These are phyloP conservation scores for Ogataea paradorogensis DNA, from an alignment of 805 yeast species.

Conservation along the genomic window DNA sequence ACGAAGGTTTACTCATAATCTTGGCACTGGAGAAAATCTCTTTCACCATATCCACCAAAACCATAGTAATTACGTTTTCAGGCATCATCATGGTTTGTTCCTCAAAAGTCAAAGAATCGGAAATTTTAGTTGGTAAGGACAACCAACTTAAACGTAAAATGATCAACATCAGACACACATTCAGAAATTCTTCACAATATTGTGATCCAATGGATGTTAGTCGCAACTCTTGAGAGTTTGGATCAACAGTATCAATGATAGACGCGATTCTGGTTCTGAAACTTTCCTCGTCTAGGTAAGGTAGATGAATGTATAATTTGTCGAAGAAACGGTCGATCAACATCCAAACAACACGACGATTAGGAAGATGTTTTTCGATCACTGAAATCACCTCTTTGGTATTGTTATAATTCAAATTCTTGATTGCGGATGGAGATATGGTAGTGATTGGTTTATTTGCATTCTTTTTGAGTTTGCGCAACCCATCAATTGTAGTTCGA, in stretches of 20 bases:
- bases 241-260: constrained; percentile 43
- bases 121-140: constrained; percentile 43
- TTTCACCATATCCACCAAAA: constrained; percentile 43
- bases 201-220: constrained; percentile 32
- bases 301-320: constrained; percentile 60
- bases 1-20: constrained; percentile 42
- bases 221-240: constrained; percentile 31
- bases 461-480: constrained; percentile 15
- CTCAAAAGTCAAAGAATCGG: constrained; percentile 30
- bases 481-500: constrained; percentile 6
- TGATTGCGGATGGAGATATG: constrained; percentile 33
- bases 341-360: constrained; percentile 51
- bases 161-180: constrained; percentile 49
- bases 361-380: constrained; percentile 50
- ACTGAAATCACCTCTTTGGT: constrained; percentile 38
- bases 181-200: constrained; percentile 44
- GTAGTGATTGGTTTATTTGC: constrained; percentile 25
- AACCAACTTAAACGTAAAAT: constrained; percentile 55
- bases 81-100: constrained; percentile 36
- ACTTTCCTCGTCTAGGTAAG: constrained; percentile 59
- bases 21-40: constrained; percentile 42
- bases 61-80: constrained; percentile 40
- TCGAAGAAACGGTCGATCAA: constrained; percentile 58
- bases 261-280: constrained; percentile 42
- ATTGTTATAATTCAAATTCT: constrained; percentile 38